Evolutionary conservation across 495 filamentous ascomycete genomes (phyloP), one percentile per base, ranked within the genome.

Genomic region (Tuber umbilicatum): DNA sequence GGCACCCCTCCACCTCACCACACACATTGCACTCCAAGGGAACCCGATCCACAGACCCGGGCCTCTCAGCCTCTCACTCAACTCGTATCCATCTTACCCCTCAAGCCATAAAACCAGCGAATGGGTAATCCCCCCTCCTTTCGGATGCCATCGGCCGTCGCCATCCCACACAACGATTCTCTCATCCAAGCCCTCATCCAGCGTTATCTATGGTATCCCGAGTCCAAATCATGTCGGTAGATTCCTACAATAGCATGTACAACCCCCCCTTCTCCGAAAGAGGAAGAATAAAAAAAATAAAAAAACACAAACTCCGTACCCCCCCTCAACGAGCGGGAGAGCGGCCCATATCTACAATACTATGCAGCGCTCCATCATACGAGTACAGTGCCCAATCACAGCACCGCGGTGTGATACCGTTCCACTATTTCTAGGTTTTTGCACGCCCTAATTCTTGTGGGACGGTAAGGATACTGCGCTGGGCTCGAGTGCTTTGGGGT

Each of bases 41-140:
- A 27, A 60, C 50, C 50, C 27, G 31, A 35, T 19, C 55, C 31
- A 35, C 31, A 64, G 5, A 35, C 27, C 55, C 27, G 55, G 55
- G 55, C 10, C 55, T 27, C 27, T 12, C 27, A 17, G n/a, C n/a
- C 27, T 64, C 55, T 31, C n/a, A n/a, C 55, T n/a, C 5, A 0
- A 7, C 9, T 31, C 27, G 55, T 64, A 31, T 9, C 45, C 45
- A 50, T 50, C 45, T n/a, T 12, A 45, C 50, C 50, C 50, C 50
- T 60, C 55, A 64, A 64, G 55, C 55, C 55, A 64, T 64, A 31
- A 64, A 64, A 64, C 55, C 55, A 64, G 55, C 17, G 31, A 64
- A 64, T 64, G 55, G 55, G 55, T 35, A 35, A 64, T 64, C 27
- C 55, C 55, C 55, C 55, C 27, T 64, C 55, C 55, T 35, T 19